Percentiles rank a stretch among this genome's conserved stretches.
phyloP scores from a whole-genome alignment of 805 yeast species.

The Suhomyces sp. region DNA sequence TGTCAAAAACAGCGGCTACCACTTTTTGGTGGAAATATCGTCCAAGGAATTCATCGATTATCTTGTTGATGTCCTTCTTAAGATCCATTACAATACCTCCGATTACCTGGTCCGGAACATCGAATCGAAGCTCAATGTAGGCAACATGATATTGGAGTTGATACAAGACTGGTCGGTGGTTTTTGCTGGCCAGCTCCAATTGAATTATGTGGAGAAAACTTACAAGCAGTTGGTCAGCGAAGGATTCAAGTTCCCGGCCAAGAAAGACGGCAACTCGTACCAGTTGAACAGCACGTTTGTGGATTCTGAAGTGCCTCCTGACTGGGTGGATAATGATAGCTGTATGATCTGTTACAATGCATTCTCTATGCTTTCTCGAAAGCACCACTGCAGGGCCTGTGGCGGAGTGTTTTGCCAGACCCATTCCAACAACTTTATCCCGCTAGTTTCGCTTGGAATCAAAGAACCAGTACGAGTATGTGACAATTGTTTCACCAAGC shows the following conservation, averaged over 20 bases:
- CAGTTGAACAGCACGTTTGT: conserved; percentile 44
- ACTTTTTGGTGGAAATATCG: conserved; percentile 74
- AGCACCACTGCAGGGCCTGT: conserved; percentile 96
- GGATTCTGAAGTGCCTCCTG: conserved; percentile 92
- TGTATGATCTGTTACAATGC: conserved; percentile 89
- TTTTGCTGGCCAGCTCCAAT: conserved; percentile 63
- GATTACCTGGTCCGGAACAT: conserved; percentile 16
- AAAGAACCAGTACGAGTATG: conserved; percentile 90
- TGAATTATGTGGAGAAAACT: conserved; percentile 59
- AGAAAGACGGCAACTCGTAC: conserved; percentile 31
- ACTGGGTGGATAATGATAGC: conserved; percentile 93
- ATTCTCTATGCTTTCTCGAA: conserved; percentile 79
- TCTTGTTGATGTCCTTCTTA: conserved; percentile 47
- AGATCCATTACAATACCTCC: conserved; percentile 35
- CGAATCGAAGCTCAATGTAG: conserved; percentile 42
- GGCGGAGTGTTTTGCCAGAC: conserved; percentile 91
- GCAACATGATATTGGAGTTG: conserved; percentile 55
- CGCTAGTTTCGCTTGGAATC: conserved; percentile 82
- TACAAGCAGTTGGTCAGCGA: conserved; percentile 59
- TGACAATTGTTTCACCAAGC: conserved; percentile 77
- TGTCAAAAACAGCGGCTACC: conserved; percentile 89
- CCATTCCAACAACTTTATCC: conserved; percentile 71
- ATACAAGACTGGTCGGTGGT: conserved; percentile 77
- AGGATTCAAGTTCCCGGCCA: conserved; percentile 65
- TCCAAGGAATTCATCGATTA: conserved; percentile 86